These are phyloP conservation scores for Echeveria elegans DNA, from an alignment of 164 flowering plant genomes.

Conservation along the genomic window DNA sequence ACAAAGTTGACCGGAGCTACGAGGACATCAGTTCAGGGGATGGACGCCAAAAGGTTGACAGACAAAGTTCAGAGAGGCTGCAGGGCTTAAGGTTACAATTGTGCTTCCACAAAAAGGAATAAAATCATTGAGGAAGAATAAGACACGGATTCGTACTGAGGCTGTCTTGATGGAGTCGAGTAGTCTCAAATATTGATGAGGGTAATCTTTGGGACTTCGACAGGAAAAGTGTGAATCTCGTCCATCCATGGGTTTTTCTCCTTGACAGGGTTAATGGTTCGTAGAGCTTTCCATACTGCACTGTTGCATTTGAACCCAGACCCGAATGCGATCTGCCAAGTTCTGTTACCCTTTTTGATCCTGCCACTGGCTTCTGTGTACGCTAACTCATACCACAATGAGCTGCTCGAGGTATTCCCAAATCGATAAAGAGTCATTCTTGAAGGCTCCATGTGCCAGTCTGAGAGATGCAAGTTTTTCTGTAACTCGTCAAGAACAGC, in stretches of 20 bases:
- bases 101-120: background rate
- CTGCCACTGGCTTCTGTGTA: conserved; percentile 70
- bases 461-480: conserved; percentile 64
- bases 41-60: background rate
- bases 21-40: background rate
- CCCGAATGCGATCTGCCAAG: conserved; percentile 86
- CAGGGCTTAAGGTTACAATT: background rate
- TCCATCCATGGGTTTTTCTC: conserved; percentile 79
- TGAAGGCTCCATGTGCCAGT: conserved; percentile 88
- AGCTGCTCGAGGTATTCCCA: conserved; percentile 82
- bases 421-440: conserved; percentile 68
- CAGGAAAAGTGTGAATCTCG: conserved; percentile 59
- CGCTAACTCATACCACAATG: conserved; percentile 80
- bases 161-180: background rate
- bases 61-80: background rate
- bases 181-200: conserved; percentile 20
- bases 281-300: conserved; percentile 70
- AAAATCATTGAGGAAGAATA: too few relatives aligned
- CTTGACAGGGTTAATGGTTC: conserved; percentile 45
- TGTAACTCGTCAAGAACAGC: conserved; percentile 80
- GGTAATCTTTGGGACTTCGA: conserved; percentile 49
- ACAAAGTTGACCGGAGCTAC: background rate
- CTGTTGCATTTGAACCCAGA: conserved; percentile 84
- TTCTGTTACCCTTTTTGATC: conserved; percentile 58
- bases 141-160: too few relatives aligned